Evolutionary conservation across 108 stramenopile genomes (phyloP).

Genomic region (Pseudonitzschia multiseries): DNA sequence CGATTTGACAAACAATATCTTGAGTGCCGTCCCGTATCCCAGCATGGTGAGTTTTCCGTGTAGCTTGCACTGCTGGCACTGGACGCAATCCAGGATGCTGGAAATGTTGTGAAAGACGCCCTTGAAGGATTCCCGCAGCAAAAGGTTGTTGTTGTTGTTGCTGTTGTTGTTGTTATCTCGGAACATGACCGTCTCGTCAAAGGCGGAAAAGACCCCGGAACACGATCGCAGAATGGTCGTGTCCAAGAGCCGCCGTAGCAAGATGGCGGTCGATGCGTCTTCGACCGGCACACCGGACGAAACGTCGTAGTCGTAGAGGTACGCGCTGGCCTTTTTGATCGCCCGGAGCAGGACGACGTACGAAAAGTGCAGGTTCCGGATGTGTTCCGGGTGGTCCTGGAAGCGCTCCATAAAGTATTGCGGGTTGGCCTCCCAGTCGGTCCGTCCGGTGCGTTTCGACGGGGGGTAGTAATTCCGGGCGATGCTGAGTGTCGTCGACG

Average conservation of each 20-base stretch:
- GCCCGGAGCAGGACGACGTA: conserved; percentile 91
- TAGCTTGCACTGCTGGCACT: conserved; percentile 95
- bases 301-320: conserved; percentile 77
- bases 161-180: conserved; percentile 45
- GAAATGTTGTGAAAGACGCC: conserved; percentile 91
- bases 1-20: conserved; percentile 80
- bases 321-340: conserved; percentile 71
- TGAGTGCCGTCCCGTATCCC: conserved; percentile 92
- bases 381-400: conserved; percentile 73
- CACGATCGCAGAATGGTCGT: conserved; percentile 77
- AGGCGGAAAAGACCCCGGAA: conserved; percentile 83
- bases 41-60: conserved; percentile 93
- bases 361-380: conserved; percentile 93
- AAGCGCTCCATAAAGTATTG: conserved; percentile 85
- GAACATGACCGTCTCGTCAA: conserved; percentile 95
- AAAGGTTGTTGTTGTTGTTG: conserved; percentile 6
- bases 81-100: conserved; percentile 91
- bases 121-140: conserved; percentile 86
- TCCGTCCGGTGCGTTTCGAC: conserved; percentile 73
- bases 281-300: conserved; percentile 75
- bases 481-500: conserved; percentile 86
- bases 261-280: conserved; percentile 71
- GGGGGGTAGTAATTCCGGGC: conserved; percentile 90
- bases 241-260: conserved; percentile 73
- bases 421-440: conserved; percentile 81